Evolutionary conservation across 1,284 basidiomycete genomes (phyloP).

Genomic region (Boletus smithii): DNA sequence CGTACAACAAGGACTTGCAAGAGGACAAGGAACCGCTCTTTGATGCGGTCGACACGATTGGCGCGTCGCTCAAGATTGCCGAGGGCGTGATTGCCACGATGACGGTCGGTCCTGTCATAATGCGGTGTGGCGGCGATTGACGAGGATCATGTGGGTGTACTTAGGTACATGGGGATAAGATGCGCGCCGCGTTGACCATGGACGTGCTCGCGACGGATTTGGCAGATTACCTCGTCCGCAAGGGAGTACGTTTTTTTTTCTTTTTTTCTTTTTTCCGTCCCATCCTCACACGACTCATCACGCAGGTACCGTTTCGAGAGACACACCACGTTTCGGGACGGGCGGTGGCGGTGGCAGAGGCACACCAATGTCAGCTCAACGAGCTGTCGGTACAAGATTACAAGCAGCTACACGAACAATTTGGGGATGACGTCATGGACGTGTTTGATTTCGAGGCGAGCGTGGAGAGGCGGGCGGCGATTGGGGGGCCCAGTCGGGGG

Average conservation of each 20-base stretch:
- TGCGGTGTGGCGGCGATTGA: background rate
- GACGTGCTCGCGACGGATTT: slow-evolving; percentile 97
- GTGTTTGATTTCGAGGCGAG: slow-evolving; percentile 94
- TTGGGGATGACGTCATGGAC: slow-evolving; percentile 75
- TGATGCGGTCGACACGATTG: slow-evolving; percentile 88
- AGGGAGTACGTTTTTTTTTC: slow-evolving; percentile 68
- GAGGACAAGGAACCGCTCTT: slow-evolving; percentile 99
- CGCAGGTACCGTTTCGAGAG: slow-evolving; percentile 89
- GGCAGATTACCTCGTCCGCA: slow-evolving; percentile 96
- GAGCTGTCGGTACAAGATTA: slow-evolving; percentile 81
- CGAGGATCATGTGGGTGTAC: background rate
- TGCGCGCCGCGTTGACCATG: slow-evolving; percentile 88
- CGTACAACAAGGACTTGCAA: slow-evolving; percentile 99
- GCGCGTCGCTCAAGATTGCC: slow-evolving; percentile 88
- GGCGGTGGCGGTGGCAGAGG: slow-evolving; percentile 91
- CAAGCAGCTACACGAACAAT: slow-evolving; percentile 71
- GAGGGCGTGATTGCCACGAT: slow-evolving; percentile 93
- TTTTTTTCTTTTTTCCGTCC: background rate
- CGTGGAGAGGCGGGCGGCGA: slow-evolving; percentile 91
- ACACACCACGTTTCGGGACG: slow-evolving; percentile 98
- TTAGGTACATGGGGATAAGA: slow-evolving; percentile 86
- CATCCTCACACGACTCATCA: background rate
- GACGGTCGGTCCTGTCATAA: slow-evolving; percentile 47
- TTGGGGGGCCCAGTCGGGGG: slow-evolving; percentile 84
- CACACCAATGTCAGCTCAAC: slow-evolving; percentile 75